These are phyloP conservation scores for Cytospora leucostoma DNA, from an alignment of 2,329 filamentous ascomycete species.

Conservation along the genomic window DNA sequence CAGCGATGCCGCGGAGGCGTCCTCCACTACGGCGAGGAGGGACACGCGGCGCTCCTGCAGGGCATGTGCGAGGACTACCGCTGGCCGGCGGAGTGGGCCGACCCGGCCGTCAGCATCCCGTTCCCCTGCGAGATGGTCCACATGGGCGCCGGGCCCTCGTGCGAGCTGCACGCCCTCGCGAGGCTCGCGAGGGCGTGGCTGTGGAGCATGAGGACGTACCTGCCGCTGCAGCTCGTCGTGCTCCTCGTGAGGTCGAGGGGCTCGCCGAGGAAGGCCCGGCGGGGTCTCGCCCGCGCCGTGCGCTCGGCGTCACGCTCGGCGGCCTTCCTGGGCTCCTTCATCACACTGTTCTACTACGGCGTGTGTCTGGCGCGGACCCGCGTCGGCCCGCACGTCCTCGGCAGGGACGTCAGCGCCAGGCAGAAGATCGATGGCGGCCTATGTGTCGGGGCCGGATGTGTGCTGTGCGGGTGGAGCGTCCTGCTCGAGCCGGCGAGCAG, in stretches of 20 bases:
- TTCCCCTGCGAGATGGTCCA: conserved; percentile 85
- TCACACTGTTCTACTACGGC: conserved; percentile 80
- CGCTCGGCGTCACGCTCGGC: conserved; percentile 69
- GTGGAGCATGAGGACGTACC: conserved; percentile 75
- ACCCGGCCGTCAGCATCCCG: conserved; percentile 68
- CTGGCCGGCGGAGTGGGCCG: conserved; percentile 70
- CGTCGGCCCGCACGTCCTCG: conserved; percentile 68
- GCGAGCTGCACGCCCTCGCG: conserved; percentile 71
- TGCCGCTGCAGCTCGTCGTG: conserved; percentile 65
- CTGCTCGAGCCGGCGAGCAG: conserved; percentile 67
- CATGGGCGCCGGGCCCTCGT: conserved; percentile 72
- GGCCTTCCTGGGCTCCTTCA: conserved; percentile 75
- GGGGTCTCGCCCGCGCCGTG: conserved; percentile 51
- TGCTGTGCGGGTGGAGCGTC: conserved; percentile 80
- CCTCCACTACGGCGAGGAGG: conserved; percentile 72
- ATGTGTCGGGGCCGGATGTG: conserved; percentile 71
- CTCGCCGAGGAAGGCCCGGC: conserved; percentile 38
- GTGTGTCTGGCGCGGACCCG: conserved; percentile 77
- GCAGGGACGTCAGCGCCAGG: conserved; percentile 48
- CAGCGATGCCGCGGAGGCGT: conserved; percentile 63
- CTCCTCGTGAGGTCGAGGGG: conserved; percentile 57
- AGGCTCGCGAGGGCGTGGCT: conserved; percentile 70
- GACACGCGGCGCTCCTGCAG: conserved; percentile 66
- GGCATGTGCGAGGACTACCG: conserved; percentile 72
- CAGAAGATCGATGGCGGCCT: conserved; percentile 62